Evolutionary conservation across 2,329 filamentous ascomycete species (phyloP), one percentile per base, ranked within the genome.

Genomic region (Keithomyces neogunnii): DNA sequence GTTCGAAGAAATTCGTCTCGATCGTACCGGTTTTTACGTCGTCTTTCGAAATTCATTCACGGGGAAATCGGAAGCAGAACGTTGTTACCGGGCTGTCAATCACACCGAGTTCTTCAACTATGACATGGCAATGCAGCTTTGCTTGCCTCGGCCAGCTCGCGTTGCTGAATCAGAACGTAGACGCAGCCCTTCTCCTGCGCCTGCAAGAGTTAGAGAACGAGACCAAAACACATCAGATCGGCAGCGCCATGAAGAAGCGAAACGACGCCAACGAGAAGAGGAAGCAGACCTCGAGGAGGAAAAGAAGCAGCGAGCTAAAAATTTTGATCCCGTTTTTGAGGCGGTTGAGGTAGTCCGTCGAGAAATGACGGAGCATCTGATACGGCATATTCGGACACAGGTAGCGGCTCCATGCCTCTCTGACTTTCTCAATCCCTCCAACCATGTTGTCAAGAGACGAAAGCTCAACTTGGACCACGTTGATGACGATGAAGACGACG

Each of bases 61-160:
- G 7, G 92, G 92, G 3, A 85, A 90, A 60, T 76, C 84, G 51
- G 90, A 96, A 68, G 85, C 89, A 1, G 85, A 88, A 58, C 79
- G 87, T 55, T 96, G 91, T 64, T 91, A 82, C 66, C 77, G 81
- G 50, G 80, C 84, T 48, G 90, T 88, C 57, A 85, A 96, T 64
- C 85, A 87, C 65, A 85, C 86, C 43, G 80, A 87, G 5, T 81
- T 99, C 56, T 99, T 99, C 72, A 96, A 87, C 1, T 97, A 97
- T 55, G 74, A 72, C 54, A 92, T 99, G 87, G 81, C 83, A 44
- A 95, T 99, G 89, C 86, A 92, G 63, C 84, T 89, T 51, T 86
- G 60, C 55, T 60, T 66, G 53, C 73, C 62, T 49, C 59, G 55
- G 56, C 57, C 57, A 11, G 56, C 49, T 50, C 64, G 54, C 48